phyloP scores from a whole-genome alignment of 192 early-diverging fungal genomes.

The Backusella westeae region DNA sequence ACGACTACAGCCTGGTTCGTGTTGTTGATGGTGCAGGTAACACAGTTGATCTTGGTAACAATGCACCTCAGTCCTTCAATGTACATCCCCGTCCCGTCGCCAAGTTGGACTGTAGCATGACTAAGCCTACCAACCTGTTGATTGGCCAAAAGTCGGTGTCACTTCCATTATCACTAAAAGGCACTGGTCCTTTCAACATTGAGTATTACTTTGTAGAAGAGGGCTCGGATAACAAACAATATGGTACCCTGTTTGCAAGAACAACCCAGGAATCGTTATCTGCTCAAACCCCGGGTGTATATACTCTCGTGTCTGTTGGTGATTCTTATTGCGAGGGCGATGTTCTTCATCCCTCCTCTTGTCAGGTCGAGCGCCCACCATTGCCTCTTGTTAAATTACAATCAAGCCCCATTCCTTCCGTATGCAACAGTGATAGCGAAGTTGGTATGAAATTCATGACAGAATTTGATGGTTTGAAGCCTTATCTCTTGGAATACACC shows the following conservation, averaged over 20 bases:
- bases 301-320: slow-evolving; percentile 29
- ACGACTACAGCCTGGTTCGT: slow-evolving; percentile 21
- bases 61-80: neutral
- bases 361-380: slow-evolving; percentile 36
- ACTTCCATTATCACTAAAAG: slow-evolving; percentile 23
- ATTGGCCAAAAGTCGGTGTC: slow-evolving; percentile 13
- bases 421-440: slow-evolving; percentile 33
- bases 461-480: slow-evolving; percentile 31
- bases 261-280: slow-evolving; percentile 1
- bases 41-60: slow-evolving; percentile 11
- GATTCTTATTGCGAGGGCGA: slow-evolving; percentile 36
- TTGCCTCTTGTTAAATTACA: slow-evolving; percentile 21
- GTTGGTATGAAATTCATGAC: slow-evolving; percentile 35
- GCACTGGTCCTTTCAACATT: slow-evolving; percentile 25
- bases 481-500: slow-evolving; percentile 27
- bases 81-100: slow-evolving; percentile 32
- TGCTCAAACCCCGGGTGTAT: slow-evolving; percentile 33
- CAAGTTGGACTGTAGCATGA: slow-evolving; percentile 29
- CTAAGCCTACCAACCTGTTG: slow-evolving; percentile 24
- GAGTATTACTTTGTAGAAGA: slow-evolving; percentile 17
- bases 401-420: slow-evolving; percentile 34
- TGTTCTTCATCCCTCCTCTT: slow-evolving; percentile 31
- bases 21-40: slow-evolving; percentile 40
- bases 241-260: neutral
- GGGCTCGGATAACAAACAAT: neutral